A percentile compares a stretch with the other conserved stretches of the same genome.
Conservation (phyloP, 2,329 filamentous ascomycete genomes). For the Sarocladium brachiariae region DNA sequence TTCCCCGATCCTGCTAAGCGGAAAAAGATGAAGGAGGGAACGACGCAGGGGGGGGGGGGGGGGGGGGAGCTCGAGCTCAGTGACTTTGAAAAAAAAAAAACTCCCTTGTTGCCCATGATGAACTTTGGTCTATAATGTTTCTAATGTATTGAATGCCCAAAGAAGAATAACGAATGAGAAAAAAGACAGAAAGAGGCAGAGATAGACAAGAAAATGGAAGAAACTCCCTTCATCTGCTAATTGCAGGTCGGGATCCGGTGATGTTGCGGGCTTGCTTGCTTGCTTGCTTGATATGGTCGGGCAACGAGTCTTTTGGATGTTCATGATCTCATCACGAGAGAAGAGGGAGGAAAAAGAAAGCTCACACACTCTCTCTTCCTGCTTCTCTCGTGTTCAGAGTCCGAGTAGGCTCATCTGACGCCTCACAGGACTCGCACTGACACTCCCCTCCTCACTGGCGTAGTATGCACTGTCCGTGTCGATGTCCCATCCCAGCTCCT, state of each 20-base stretch:
- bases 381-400: constrained; percentile 16
- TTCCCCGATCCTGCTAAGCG: too few relatives aligned
- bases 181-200: background rate
- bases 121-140: constrained; percentile 1
- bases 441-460: constrained; percentile 66
- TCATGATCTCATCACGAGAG: constrained; percentile 6
- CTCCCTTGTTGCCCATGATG: background rate
- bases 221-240: too few relatives aligned
- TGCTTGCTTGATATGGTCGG: constrained; percentile 5
- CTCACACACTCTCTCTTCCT: too few relatives aligned
- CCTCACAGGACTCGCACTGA: constrained; percentile 58
- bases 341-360: background rate
- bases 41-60: too few relatives aligned
- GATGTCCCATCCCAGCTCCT: constrained; percentile 77
- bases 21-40: too few relatives aligned
- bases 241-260: too few relatives aligned
- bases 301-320: background rate
- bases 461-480: constrained; percentile 76
- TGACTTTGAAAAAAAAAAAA: background rate
- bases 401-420: constrained; percentile 69
- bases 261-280: background rate
- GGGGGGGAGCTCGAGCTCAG: too few relatives aligned
- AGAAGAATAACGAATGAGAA: background rate
- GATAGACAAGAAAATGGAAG: too few relatives aligned
- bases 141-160: background rate